Percentiles rank a stretch among this genome's conserved stretches.
Conservation (phyloP, 179 eudicot genomes). For the Nepenthes alata region DNA sequence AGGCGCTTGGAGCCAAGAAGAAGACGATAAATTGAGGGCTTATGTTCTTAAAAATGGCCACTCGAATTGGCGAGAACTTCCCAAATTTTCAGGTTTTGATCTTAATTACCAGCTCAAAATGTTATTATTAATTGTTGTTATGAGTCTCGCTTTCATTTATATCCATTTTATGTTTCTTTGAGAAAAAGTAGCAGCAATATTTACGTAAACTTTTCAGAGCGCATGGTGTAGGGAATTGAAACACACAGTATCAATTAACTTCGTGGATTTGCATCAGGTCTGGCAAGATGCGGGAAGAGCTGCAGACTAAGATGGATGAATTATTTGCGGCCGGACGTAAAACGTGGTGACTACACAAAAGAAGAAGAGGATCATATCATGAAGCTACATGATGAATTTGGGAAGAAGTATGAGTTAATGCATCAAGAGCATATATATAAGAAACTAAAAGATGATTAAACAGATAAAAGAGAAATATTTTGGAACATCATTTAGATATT, state of each 20-base stretch:
- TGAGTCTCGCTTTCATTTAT: too few relatives aligned
- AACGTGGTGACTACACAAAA: conserved; percentile 4
- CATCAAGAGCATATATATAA: too few relatives aligned
- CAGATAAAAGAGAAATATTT: too few relatives aligned
- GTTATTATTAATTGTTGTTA: too few relatives aligned
- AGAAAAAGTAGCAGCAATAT: too few relatives aligned
- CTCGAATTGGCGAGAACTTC: conserved; percentile 65
- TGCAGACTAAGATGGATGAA: conserved; percentile 8
- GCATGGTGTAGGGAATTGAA: too few relatives aligned
- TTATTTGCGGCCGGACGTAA: conserved; percentile 3
- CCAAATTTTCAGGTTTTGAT: conserved; percentile 43
- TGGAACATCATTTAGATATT: too few relatives aligned
- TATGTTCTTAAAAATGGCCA: conserved; percentile 42
- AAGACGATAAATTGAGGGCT: conserved; percentile 48
- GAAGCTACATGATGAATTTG: neutral
- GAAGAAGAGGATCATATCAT: conserved; percentile 7
- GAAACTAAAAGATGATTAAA: too few relatives aligned
- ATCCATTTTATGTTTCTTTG: too few relatives aligned
- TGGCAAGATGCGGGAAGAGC: conserved; percentile 7
- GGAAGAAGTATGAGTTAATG: neutral
- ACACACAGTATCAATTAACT: too few relatives aligned
- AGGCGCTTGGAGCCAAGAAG: conserved; percentile 74
- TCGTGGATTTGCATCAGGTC: neutral
- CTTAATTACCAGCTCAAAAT: too few relatives aligned
- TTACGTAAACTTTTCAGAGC: too few relatives aligned